A percentile compares a stretch with the other conserved stretches of the same genome.
Conservation (phyloP, 371 early-diverging fungal species). For the Lichtheimia hyalospora region DNA sequence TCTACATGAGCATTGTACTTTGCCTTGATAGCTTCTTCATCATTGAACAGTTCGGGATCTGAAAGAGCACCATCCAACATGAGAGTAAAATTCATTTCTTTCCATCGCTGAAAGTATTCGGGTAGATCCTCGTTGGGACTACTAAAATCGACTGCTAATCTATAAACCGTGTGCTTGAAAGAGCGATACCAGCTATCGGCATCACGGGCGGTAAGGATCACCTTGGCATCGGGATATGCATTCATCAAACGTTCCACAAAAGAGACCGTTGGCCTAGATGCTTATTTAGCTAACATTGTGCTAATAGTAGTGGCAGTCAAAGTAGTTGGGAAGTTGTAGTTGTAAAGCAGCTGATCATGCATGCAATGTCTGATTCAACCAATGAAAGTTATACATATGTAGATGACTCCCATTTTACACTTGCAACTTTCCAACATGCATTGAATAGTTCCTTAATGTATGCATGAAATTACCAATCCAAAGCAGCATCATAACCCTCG, state of each 20-base stretch:
- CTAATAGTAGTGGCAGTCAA: too few species aligned
- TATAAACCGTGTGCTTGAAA: constrained; percentile 25
- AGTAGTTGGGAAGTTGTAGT: too few species aligned
- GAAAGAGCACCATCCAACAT: constrained; percentile 23
- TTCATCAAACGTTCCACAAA: constrained; percentile 16
- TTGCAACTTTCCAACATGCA: too few species aligned
- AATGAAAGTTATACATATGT: too few species aligned
- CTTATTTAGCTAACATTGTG: too few species aligned
- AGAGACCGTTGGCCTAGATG: constrained; percentile 27
- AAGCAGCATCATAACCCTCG: constrained; percentile 28
- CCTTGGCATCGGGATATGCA: constrained; percentile 42
- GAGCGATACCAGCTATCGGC: constrained; percentile 38
- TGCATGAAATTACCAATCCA: constrained; percentile 18
- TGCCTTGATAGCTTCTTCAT: constrained; percentile 22
- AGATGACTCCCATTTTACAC: too few species aligned
- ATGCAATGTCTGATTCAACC: too few species aligned
- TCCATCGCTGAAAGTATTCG: background rate
- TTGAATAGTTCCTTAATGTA: too few species aligned
- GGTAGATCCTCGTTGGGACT: background rate
- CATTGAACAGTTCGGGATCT: background rate
- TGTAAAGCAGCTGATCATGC: too few species aligned
- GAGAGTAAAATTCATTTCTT: constrained; percentile 9
- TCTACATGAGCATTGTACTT: constrained; percentile 28
- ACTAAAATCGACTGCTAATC: background rate
- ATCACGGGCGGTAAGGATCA: constrained; percentile 28